These are phyloP conservation scores for Cardamine occulta DNA, from an alignment of 345 rosid species.

Conservation along the genomic window DNA sequence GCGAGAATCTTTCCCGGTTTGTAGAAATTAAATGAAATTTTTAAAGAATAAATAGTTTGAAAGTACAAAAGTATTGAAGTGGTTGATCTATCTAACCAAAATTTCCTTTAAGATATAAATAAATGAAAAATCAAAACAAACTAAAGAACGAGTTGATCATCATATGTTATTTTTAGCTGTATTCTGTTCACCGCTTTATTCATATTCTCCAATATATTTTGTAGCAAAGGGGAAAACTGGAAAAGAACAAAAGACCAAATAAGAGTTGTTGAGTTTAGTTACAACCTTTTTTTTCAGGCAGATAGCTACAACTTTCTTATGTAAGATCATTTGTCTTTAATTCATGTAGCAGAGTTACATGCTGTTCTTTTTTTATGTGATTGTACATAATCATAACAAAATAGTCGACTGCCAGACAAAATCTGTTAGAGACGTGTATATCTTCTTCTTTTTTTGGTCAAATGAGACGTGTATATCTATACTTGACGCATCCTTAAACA, in stretches of 20 bases:
- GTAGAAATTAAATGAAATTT: neutral
- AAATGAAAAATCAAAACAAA: conserved; percentile 16
- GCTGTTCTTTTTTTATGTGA: conserved; percentile 8
- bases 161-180: conserved; percentile 12
- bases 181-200: conserved; percentile 26
- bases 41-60: neutral
- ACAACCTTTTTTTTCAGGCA: conserved; percentile 6
- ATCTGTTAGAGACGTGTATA: neutral
- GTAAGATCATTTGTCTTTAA: conserved; percentile 12
- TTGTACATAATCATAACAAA: neutral
- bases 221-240: neutral
- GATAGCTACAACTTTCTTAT: neutral
- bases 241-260: conserved; percentile 3
- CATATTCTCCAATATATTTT: neutral
- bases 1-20: conserved; percentile 5
- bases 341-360: conserved; percentile 19
- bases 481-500: neutral
- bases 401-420: neutral
- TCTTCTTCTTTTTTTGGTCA: neutral
- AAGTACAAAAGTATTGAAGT: conserved; percentile 28
- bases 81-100: conserved; percentile 36
- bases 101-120: neutral
- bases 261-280: conserved; percentile 36
- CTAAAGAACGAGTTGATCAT: conserved; percentile 18
- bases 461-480: neutral